Evolutionary conservation across 495 filamentous ascomycete species (phyloP), one percentile per base, ranked within the genome.

Genomic region (Barbatosphaeria neglecta): DNA sequence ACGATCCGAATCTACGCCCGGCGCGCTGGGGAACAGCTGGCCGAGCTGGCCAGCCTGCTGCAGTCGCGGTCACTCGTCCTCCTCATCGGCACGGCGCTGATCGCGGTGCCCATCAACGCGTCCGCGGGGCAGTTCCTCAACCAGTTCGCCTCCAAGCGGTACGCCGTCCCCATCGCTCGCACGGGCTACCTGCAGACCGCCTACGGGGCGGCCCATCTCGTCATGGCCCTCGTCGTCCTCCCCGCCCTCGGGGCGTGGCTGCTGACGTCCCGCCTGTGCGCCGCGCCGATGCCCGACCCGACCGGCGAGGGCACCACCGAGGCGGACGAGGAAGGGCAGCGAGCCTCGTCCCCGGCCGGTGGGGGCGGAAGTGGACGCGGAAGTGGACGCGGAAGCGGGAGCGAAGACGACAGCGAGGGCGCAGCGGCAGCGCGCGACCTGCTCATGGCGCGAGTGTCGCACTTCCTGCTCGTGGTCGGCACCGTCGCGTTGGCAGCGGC

Each of bases 391-490:
- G n/a, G n/a, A n/a, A n/a, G n/a, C 17, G 17, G 15, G 3, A 10
- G 24, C 2, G 13, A n/a, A 1, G 13, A 35, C 4, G 13, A 15
- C 2, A 15, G 1, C 13, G 13, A 35, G 3, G 31, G 13, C 13
- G 2, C 13, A 4, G 31, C 38, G 17, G 15, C 39, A 11, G 13
- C 19, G 10, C 76, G 75, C 27, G 78, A 82, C 37, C 67, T 83
- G 1, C 64, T 60, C 20, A 65, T 83, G 0, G 70, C 73, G 2
- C 71, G 74, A 6, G 57, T 51, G 23, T 76, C 74, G 20, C 65
- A 71, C 44, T 35, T 72, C 8, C 61, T 72, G 38, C 55, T 78
- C 4, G 56, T 63, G 2, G 1, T 77, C 3, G 75, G 76, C 1
- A 67, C 68, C 4, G 46, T 78, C 3, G 22, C 58, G 2, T 49